Evolutionary conservation across 192 early-diverging fungal species (phyloP).

Genomic region (Rhizoclosmatium sp.): DNA sequence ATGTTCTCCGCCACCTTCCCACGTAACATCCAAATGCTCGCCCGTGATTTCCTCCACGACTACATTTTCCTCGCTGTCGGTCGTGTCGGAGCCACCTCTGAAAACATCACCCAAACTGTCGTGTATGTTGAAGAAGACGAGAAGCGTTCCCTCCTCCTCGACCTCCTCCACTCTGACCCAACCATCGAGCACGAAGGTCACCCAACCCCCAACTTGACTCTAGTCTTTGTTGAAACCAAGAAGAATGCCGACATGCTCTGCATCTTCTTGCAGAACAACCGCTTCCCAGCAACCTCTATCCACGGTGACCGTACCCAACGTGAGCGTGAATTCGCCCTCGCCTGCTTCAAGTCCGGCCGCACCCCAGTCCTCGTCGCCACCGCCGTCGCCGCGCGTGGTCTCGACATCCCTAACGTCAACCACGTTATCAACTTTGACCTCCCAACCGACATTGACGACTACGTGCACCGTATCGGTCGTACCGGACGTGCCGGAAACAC

Average conservation of each 20-base stretch:
- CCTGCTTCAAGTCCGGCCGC: constrained; percentile 82
- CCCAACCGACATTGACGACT: constrained; percentile 84
- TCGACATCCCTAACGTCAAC: constrained; percentile 88
- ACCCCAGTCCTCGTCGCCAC: constrained; percentile 92
- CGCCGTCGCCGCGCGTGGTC: constrained; percentile 95
- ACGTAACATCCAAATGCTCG: constrained; percentile 86
- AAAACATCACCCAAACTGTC: constrained; percentile 94
- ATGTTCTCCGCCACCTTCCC: constrained; percentile 99
- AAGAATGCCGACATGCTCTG: constrained; percentile 89
- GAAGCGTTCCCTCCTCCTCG: constrained; percentile 88
- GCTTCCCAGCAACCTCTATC: constrained; percentile 93
- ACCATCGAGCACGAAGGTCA: constrained; percentile 40
- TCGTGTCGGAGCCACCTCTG: constrained; percentile 90
- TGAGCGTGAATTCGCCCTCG: constrained; percentile 92
- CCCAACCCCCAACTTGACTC: constrained; percentile 72
- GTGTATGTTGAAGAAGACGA: constrained; percentile 95
- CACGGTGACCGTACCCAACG: constrained; percentile 96
- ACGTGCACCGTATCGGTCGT: constrained; percentile 99
- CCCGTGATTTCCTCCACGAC: constrained; percentile 86
- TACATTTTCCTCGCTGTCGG: constrained; percentile 87
- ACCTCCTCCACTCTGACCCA: constrained; percentile 67
- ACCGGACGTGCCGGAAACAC: constrained; percentile 96
- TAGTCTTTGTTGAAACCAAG: constrained; percentile 99
- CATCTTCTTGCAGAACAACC: constrained; percentile 76
- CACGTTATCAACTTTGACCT: constrained; percentile 91